A percentile compares a stretch with the other conserved stretches of the same genome.
These are phyloP conservation scores for Cytospora piceicola DNA, from an alignment of 2,329 filamentous ascomycete species.

Conservation along the genomic window DNA sequence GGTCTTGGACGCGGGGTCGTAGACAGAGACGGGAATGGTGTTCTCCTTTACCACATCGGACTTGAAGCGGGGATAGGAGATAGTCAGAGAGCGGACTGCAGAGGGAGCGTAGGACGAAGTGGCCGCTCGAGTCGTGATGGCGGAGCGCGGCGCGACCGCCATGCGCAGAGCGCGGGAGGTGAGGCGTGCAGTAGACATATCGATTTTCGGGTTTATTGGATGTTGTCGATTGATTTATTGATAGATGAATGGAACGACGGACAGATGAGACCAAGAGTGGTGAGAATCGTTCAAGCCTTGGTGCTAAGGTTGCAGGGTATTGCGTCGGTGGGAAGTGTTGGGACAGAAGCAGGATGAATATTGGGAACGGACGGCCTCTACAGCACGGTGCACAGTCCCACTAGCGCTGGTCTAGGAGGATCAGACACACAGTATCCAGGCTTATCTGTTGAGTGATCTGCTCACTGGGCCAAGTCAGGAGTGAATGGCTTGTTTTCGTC, in stretches of 20 bases:
- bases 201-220: background rate
- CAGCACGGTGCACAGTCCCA: background rate
- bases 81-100: constrained; percentile 41
- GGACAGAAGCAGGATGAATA: background rate
- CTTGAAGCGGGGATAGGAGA: constrained; percentile 45
- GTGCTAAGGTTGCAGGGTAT: background rate
- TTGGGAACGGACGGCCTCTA: background rate
- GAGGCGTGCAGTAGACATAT: background rate
- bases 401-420: background rate
- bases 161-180: background rate
- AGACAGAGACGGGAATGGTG: constrained; percentile 61
- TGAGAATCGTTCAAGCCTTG: background rate
- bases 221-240: too few relatives aligned
- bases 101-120: background rate
- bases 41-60: constrained; percentile 60
- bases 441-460: background rate
- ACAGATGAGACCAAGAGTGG: background rate
- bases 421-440: background rate
- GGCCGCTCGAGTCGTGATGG: background rate
- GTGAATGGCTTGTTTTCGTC: background rate
- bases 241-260: background rate
- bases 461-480: background rate
- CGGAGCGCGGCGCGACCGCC: background rate
- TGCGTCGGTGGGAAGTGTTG: background rate
- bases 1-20: constrained; percentile 50